Evolutionary conservation across 257 asterid genomes (phyloP).

Genomic region (Ajuga chamaepitys): DNA sequence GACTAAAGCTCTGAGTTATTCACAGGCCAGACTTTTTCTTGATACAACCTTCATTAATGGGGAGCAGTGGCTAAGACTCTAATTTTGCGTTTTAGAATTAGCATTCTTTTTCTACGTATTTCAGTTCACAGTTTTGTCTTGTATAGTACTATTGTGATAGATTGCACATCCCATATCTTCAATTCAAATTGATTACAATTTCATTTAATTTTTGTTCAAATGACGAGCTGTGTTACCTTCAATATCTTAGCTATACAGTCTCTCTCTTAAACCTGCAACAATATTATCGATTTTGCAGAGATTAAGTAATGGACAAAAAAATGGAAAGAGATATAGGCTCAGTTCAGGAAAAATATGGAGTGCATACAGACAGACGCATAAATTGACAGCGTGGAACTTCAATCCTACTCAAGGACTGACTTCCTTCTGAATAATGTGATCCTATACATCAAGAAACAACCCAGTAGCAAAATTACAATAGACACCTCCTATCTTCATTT

Average conservation of each 20-base stretch:
- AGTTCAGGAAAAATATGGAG: background rate
- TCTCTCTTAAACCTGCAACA: too few species aligned
- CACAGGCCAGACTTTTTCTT: constrained; percentile 35
- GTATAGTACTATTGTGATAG: background rate
- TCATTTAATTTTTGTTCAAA: background rate
- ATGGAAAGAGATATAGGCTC: too few species aligned
- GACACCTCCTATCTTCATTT: constrained; percentile 28
- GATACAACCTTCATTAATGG: constrained; percentile 47
- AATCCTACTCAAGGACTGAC: too few species aligned
- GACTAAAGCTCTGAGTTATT: constrained; percentile 35
- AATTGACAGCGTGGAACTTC: background rate
- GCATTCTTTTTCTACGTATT: background rate
- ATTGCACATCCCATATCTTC: background rate
- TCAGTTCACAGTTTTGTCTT: background rate
- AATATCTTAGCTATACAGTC: too few species aligned
- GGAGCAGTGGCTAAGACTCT: constrained; percentile 47
- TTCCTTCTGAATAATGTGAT: background rate
- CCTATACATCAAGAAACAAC: constrained; percentile 28
- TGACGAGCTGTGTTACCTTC: too few species aligned
- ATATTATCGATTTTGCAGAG: too few species aligned
- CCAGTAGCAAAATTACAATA: constrained; percentile 19
- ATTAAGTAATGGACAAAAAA: too few species aligned
- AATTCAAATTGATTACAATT: background rate
- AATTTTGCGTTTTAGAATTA: background rate
- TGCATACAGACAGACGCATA: constrained; percentile 6